Evolutionary conservation across 176 grass and related monocot species (phyloP), one percentile per base, ranked within the genome.

Genomic region (Carex parvula): DNA sequence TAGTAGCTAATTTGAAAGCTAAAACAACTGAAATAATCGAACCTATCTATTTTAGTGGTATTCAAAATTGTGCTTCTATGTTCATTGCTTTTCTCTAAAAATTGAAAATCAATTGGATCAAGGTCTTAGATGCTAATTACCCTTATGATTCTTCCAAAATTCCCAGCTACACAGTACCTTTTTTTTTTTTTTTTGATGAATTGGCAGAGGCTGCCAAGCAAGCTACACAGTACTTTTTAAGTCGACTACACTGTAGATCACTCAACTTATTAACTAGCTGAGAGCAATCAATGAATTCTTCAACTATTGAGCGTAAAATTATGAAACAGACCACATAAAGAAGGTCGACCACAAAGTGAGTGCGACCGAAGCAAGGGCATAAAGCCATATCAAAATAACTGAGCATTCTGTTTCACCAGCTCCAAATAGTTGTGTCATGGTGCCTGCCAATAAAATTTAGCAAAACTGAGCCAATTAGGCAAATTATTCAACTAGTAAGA

Each of bases 361-460:
- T 8, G 96, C 82, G 69, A 98, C 59, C 6, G 96, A 88, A 20
- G 96, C 92, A 33, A 95, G 88, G 15, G 86, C 72, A 63, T 95
- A 98, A 18, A 82, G 2, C 96, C 96, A 95, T 15, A 98, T 84
- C 41, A 95, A 95, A 82, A 98, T 98, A 3, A 98, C 92, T 11
- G 95, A 93, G 76, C 92, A 95, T 83, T 98, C 95, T 60, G 85
- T 89, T 82, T 95, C 84, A 2, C 91, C 91, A 0, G 87, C 84
- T 32, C 93, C 96, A 56, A 98, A 98, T 86, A 98, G 75, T 87
- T 97, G 91, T 39, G 88, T 88, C 16, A 95, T 98, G 3, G 96
- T 98, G 24, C 93, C 93, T 98, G 84, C 53, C 33, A 39, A 89
- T 50, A 21, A 44, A 41, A 17, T 55, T 48, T 26, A 60, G 6